Percentiles rank a stretch among this genome's conserved stretches.
Evolutionary conservation across 257 asterid species (phyloP).

Genomic region (Solanum phureja): DNA sequence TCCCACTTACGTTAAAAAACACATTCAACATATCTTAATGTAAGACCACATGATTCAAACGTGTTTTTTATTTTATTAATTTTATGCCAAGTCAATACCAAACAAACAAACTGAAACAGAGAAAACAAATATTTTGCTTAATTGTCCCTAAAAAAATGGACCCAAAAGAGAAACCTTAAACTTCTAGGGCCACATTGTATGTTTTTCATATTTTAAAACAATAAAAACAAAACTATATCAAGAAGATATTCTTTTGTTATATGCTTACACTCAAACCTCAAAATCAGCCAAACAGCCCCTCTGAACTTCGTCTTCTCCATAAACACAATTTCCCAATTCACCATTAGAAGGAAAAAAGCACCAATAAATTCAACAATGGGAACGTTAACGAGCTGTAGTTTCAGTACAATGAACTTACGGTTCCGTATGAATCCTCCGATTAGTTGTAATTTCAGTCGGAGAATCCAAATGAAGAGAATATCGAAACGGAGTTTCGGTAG

Average conservation of each 20-base stretch:
- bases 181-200: not conserved
- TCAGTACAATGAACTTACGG: slow-evolving; percentile 9
- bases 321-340: not conserved
- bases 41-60: not conserved
- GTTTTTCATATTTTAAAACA: not conserved
- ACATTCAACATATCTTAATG: not conserved
- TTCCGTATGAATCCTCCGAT: slow-evolving; percentile 25
- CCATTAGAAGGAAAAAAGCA: not conserved
- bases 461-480: slow-evolving; percentile 22
- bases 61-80: no score
- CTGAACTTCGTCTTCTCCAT: not conserved
- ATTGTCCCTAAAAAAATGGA: not conserved
- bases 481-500: slow-evolving; percentile 19
- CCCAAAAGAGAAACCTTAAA: not conserved
- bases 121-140: not conserved
- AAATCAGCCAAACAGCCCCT: not conserved
- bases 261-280: not conserved
- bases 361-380: slow-evolving; percentile 22
- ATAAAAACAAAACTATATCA: not conserved
- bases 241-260: not conserved
- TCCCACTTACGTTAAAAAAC: not conserved
- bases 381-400: slow-evolving; percentile 42
- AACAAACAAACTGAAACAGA: not conserved
- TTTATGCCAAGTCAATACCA: not conserved
- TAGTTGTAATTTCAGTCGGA: slow-evolving; percentile 4